Evolutionary conservation across 2,329 filamentous ascomycete genomes (phyloP), one percentile per base, ranked within the genome.

Genomic region (Fusarium zealandicum): DNA sequence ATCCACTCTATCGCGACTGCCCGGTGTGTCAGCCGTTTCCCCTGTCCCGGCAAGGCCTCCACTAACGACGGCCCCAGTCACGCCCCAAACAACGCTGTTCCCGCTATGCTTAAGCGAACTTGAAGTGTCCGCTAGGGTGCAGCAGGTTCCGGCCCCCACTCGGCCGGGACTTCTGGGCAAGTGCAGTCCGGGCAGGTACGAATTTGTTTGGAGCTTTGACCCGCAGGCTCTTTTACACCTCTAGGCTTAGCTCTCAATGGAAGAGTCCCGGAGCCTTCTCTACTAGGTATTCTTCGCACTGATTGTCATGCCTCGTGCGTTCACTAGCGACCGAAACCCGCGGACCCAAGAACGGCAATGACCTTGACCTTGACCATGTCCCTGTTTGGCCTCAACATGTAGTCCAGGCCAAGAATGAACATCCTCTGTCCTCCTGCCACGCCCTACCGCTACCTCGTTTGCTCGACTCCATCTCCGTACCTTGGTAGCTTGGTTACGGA

Each of bases 51-150:
- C 7, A 25, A 25, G 7, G 8, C 22, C 22, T 25, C 22, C 22
- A 25, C 44, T 22, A 30, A n/a, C 3, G 39, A 42, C 22, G 22
- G 40, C 46, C 59, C 59, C 51, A 59, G 40, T 52, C 45, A 49
- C 59, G 63, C 55, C 63, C 62, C 63, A 66, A 67, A 66, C 55
- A 57, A 52, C 53, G 36, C 61, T 37, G 51, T 63, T 56, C 61
- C 65, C 60, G 63, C 63, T 60, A 57, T 59, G 59, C 59, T 63
- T 67, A 67, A 67, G 65, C 65, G 65, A n/a, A n/a, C n/a, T n/a
- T n/a, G n/a, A 67, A 59, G 65, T 52, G 47, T 38, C 61, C 56
- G 53, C 58, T 56, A 59, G 51, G 48, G 28, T 30, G 17, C 32
- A 13, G 16, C 20, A 48, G 39, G 28, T 37, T 40, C 51, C 42